A percentile compares a stretch with the other conserved stretches of the same genome.
Conservation (phyloP, 768 basidiomycete genomes). For the Cystobasidium tubakii region DNA sequence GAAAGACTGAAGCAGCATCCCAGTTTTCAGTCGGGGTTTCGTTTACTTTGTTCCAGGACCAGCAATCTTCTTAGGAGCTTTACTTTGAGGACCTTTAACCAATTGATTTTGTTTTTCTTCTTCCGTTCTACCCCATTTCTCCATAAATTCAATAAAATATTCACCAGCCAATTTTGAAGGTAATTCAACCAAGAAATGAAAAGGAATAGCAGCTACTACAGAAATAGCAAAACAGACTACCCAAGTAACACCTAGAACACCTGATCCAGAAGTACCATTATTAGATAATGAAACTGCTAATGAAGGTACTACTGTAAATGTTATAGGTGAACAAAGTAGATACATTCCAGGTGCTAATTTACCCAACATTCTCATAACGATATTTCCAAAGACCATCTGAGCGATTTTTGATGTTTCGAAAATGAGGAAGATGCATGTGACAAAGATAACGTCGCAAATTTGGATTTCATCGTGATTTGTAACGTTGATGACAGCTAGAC, state of each 20-base stretch:
- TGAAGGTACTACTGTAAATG: slow-evolving; percentile 46
- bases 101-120: background rate
- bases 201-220: slow-evolving; percentile 44
- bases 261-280: slow-evolving; percentile 39
- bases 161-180: slow-evolving; percentile 47
- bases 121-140: slow-evolving; percentile 41
- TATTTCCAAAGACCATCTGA: slow-evolving; percentile 46
- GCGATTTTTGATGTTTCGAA: slow-evolving; percentile 45
- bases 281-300: slow-evolving; percentile 43
- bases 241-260: slow-evolving; percentile 45
- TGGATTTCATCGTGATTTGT: slow-evolving; percentile 44
- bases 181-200: slow-evolving; percentile 48
- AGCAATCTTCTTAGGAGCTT: slow-evolving; percentile 31
- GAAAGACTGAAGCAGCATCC: no score
- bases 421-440: slow-evolving; percentile 42
- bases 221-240: slow-evolving; percentile 44
- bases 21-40: no score
- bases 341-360: slow-evolving; percentile 46
- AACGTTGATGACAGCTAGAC: slow-evolving; percentile 45
- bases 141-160: slow-evolving; percentile 43
- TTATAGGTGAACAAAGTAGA: slow-evolving; percentile 46
- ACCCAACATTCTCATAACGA: slow-evolving; percentile 47
- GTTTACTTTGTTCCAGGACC: slow-evolving; percentile 29
- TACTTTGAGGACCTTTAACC: slow-evolving; percentile 26
- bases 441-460: slow-evolving; percentile 46